These are phyloP conservation scores for Laguncularia racemosa DNA, from an alignment of 345 rosid species.

Conservation along the genomic window DNA sequence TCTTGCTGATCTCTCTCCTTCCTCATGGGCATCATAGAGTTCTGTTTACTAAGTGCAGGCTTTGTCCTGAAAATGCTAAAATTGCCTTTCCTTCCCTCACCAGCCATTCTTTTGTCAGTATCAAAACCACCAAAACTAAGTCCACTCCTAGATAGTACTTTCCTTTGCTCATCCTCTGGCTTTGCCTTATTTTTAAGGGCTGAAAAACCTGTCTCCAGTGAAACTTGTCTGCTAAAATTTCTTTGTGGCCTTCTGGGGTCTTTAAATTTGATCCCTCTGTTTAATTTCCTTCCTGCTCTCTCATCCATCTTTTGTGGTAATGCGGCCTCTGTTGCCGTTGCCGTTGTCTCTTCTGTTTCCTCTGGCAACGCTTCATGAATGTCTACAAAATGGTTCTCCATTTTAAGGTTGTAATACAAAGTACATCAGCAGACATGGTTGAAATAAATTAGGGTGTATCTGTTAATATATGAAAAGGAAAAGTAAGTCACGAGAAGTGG, in stretches of 20 bases:
- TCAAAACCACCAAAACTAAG: slow-evolving; percentile 82
- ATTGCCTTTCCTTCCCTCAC: slow-evolving; percentile 54
- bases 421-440: too few species aligned
- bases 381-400: slow-evolving; percentile 42
- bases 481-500: slow-evolving; percentile 21
- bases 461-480: too few species aligned
- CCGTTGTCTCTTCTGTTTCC: slow-evolving; percentile 32
- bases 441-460: too few species aligned
- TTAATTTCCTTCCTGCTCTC: slow-evolving; percentile 15
- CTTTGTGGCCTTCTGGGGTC: slow-evolving; percentile 36
- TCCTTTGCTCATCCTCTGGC: slow-evolving; percentile 42
- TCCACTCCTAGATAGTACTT: slow-evolving; percentile 63
- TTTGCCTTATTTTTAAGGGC: slow-evolving; percentile 46
- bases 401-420: too few species aligned
- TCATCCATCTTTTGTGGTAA: slow-evolving; percentile 14
- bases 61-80: slow-evolving; percentile 78
- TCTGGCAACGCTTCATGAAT: slow-evolving; percentile 51
- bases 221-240: slow-evolving; percentile 67
- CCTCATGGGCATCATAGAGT: slow-evolving; percentile 56
- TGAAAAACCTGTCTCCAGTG: slow-evolving; percentile 82
- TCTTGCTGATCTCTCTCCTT: slow-evolving; percentile 22
- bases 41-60: slow-evolving; percentile 69
- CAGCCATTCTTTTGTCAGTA: slow-evolving; percentile 21
- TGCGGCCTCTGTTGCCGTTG: too few species aligned
- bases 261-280: slow-evolving; percentile 26